These are phyloP conservation scores for Tetrahymena malaccensis DNA, from an alignment of 73 alveolate species.

Conservation along the genomic window DNA sequence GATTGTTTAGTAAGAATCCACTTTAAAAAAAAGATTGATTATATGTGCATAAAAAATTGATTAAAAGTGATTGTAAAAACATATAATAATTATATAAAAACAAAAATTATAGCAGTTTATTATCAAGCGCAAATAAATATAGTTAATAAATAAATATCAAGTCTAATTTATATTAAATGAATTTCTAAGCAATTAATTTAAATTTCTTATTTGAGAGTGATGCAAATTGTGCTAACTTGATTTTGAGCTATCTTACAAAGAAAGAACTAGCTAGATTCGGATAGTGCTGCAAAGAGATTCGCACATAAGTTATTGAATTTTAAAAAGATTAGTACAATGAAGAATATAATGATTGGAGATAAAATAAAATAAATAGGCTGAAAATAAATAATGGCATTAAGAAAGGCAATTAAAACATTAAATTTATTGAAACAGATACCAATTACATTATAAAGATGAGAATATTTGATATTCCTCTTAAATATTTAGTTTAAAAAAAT, in stretches of 20 bases:
- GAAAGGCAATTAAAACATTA: neutral
- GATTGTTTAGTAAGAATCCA: neutral
- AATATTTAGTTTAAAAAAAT: neutral
- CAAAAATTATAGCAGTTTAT: neutral
- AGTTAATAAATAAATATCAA: neutral
- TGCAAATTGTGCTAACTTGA: neutral
- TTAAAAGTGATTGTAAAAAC: neutral
- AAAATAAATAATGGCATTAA: neutral
- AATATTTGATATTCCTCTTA: neutral
- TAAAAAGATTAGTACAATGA: neutral
- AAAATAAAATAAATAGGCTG: neutral
- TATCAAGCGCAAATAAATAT: neutral
- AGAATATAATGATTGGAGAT: neutral
- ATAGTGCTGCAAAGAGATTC: neutral
- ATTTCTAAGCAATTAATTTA: neutral
- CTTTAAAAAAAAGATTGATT: neutral
- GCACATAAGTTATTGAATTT: neutral
- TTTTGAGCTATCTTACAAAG: neutral
- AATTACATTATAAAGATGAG: neutral
- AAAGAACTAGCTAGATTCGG: neutral
- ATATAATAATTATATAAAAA: too few relatives aligned
- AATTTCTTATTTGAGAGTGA: neutral
- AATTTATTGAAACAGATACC: neutral
- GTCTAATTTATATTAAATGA: neutral
- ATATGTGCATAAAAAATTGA: neutral